Evolutionary conservation across 1,139 yeast genomes (phyloP), one percentile per base, ranked within the genome.

Genomic region (Debaryomyces psychrophilus): DNA sequence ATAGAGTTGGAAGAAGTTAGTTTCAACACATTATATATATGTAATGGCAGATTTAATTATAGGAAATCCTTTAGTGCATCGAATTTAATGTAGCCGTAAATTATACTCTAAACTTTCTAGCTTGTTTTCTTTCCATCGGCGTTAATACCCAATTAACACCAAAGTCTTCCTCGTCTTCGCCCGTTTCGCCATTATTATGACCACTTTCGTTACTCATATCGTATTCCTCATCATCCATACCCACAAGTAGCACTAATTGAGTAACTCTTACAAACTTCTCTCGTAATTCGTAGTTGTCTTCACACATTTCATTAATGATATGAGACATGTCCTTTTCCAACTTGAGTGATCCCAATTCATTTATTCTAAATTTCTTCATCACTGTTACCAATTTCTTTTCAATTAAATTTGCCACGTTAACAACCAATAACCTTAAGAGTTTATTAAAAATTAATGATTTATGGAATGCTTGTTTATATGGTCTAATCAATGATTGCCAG

Each of bases 251-350:
- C 8, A 90, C 87, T 40, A 92, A 76, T 63, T 92, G 98, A 0
- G 96, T 90, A 2, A 90, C 83, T 49, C 90, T 76, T 2, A 87
- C 77, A 60, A 92, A 93, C 58, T 82, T 81, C 50, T 89, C 93
- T 51, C 97, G 75, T 56, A 90, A 69, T 39, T 79, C 80, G 64
- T 90, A 93, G 56, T 83, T 73, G 69, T 63, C 83, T 61, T 62
- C 81, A 75, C 67, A 89, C 60, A 57, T 77, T 51, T 84, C 86
- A 44, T 81, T 78, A 43, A 93, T 87, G 34, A 92, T 76, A 40
- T 81, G 74, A 33, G 93, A 83, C 38, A 92, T 69, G 62, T 92
- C 97, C 50, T 88, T 82, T 56, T 95, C 99, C 44, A 95, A 70
- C 53, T 85, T 86, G 29, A 90, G 77, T 0, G 96, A 85, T 0